Evolutionary conservation across 768 basidiomycete genomes (phyloP), one percentile per base, ranked within the genome.

Genomic region (Rhodotorula taiwanensis): DNA sequence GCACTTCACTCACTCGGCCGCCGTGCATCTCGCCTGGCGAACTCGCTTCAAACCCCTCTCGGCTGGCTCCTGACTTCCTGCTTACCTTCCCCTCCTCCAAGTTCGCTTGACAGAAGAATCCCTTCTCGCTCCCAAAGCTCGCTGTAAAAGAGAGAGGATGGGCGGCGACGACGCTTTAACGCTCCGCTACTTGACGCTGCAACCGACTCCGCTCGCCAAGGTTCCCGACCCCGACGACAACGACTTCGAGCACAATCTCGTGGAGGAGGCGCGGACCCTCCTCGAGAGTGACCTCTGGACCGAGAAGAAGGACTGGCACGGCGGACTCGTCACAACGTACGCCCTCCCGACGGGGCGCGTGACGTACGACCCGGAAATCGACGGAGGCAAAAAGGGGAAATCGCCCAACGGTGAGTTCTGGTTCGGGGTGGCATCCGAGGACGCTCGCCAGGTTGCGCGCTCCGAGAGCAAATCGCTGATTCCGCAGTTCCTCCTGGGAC

Each of bases 271-370:
- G 1, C 28, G 36, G 10, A 0, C 10, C 16, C 50, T 65, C 4
- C 44, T 65, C 54, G 50, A 52, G 8, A n/a, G n/a, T 15, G 54
- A 58, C 0, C 4, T 4, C 16, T 65, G 64, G 64, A 52, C 58
- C 0, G 64, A 56, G 3, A n/a, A 42, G 42, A 65, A 65, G 55
- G 11, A 34, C 23, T 55, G 55, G 44, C 64, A 65, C 30, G 55
- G 50, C 34, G 64, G 64, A 7, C 3, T 65, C 33, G 64, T 65
- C 31, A 54, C 60, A 4, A 65, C 64, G 11, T 56, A 43, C 50
- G n/a, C 28, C 18, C 31, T 65, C 5, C 64, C 64, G 6, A 53
- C 55, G 6, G 36, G 44, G 1, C 2, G 28, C 4, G 57, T 65
- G 13, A 27, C 44, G 43, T 65, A 65, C 54, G 28, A 55, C 20